Evolutionary conservation across 2,329 filamentous ascomycete genomes (phyloP).

Genomic region (Claviceps arundinis): DNA sequence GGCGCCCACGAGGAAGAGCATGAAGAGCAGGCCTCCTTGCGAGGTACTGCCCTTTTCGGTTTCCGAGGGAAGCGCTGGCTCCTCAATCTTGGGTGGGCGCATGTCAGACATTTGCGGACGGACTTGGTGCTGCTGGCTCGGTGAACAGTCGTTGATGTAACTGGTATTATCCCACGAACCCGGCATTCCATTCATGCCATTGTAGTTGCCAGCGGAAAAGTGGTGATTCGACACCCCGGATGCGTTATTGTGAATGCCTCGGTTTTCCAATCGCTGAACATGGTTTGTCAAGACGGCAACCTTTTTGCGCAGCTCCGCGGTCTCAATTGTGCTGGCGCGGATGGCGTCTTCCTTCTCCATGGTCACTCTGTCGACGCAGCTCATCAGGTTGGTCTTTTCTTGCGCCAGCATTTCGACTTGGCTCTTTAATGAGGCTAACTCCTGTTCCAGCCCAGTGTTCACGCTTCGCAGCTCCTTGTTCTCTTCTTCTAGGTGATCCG

Average conservation of each 20-base stretch:
- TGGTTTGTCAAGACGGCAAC: constrained; percentile 67
- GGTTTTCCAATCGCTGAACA: constrained; percentile 55
- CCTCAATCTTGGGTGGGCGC: constrained; percentile 36
- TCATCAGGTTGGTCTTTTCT: constrained; percentile 61
- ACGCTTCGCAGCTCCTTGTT: constrained; percentile 79
- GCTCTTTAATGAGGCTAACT: constrained; percentile 53
- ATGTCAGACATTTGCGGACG: constrained; percentile 39
- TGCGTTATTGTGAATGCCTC: constrained; percentile 24
- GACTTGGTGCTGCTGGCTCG: constrained; percentile 45
- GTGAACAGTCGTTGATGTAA: constrained; percentile 59
- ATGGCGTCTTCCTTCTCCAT: constrained; percentile 90
- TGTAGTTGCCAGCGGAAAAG: constrained; percentile 54
- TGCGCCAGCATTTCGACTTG: constrained; percentile 58
- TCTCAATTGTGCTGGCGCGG: constrained; percentile 76
- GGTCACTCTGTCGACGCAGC: constrained; percentile 63
- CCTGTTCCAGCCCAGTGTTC: constrained; percentile 68
- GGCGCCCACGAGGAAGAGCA: constrained; percentile 92
- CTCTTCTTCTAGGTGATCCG: constrained; percentile 89
- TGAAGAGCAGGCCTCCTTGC: constrained; percentile 74
- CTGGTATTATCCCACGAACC: constrained; percentile 64
- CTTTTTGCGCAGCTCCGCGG: constrained; percentile 83
- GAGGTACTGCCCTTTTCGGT: constrained; percentile 49
- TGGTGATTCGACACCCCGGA: constrained; percentile 36
- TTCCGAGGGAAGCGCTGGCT: constrained; percentile 24
- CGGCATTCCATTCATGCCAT: constrained; percentile 75